Base-by-base conservation (phyloP, 2,329 filamentous ascomycete genomes). In the Colletotrichum brevisporum region DNA sequence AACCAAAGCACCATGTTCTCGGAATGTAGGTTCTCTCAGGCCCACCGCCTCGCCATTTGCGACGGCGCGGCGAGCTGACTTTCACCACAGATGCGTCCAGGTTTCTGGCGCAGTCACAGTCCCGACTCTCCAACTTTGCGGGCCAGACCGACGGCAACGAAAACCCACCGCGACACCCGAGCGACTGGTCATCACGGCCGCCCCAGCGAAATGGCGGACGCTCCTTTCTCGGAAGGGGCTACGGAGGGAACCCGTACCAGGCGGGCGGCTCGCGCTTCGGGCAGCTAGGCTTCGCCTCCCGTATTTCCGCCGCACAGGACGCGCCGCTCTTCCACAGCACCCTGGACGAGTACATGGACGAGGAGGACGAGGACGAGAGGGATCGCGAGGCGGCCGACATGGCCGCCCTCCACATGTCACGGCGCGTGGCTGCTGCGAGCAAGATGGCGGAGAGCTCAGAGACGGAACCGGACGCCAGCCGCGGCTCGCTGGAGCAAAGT, bases 41-140 rank as follows among this genome's bases (percentile, higher is more conserved):
- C 26, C 55, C 47, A 58, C 43, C 52, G 41, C 60, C 56, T 18
- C 45, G 18, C 6, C 53, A 26, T 43, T 53, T 31, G 36, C 48
- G 18, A 52, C 67, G 63, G 36, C 55, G 45, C 67, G 63, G 36
- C 55, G 41, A 67, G 63, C 63, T 55, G 47, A 53, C 74, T 9
- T 55, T 53, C 41, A 24, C 61, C 61, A 62, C 77, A 98, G 96
- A 98, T 91, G 96, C 96, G 76, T 98, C 95, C 74, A 92, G 92
- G 75, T 99, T 99, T 80, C 90, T 99, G 76, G 94, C 95, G 71
- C 96, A 98, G 88, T 98, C 95, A 74, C 95, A 97, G 85, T 97
- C 95, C 71, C 92, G 94, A 72, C 86, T 98, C 76, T 94, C 92
- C 74, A 90, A 84, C 79, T 90, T 94, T 70, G 74, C 66, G 61